These are phyloP conservation scores for Cryptosporidium parvum DNA, from an alignment of 169 alveolate genomes.

Conservation along the genomic window DNA sequence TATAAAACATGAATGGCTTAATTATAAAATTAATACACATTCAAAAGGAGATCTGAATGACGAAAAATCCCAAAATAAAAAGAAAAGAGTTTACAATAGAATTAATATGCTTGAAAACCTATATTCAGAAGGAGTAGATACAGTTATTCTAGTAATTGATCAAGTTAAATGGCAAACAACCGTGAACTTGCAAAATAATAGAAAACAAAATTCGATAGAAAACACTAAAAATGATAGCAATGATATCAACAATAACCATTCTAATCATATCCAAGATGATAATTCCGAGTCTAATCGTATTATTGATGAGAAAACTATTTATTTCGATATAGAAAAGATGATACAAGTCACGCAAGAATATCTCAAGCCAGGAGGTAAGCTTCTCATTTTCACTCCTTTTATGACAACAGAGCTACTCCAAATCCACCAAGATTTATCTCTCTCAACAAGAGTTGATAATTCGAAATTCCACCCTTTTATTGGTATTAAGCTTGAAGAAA, in stretches of 20 bases:
- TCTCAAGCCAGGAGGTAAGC: conserved; percentile 62
- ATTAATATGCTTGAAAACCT: conserved; percentile 19
- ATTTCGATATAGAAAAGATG: conserved; percentile 16
- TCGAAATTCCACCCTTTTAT: conserved; percentile 46
- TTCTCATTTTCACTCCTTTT: conserved; percentile 54
- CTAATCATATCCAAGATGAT: neutral
- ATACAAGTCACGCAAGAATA: conserved; percentile 54
- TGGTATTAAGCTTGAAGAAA: conserved; percentile 67
- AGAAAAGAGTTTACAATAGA: conserved; percentile 37
- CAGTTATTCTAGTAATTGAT: conserved; percentile 45
- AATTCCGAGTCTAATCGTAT: neutral
- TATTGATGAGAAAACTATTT: neutral
- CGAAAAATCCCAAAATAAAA: conserved; percentile 20
- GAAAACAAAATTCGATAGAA: neutral
- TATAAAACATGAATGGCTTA: conserved; percentile 48
- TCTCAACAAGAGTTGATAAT: conserved; percentile 46
- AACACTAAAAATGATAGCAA: neutral
- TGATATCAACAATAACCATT: neutral
- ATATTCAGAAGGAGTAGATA: conserved; percentile 51
- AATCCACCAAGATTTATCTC: conserved; percentile 44
- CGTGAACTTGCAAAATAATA: neutral
- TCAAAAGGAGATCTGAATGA: neutral
- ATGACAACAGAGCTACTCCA: conserved; percentile 70
- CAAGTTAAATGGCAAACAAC: conserved; percentile 39
- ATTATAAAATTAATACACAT: conserved; percentile 23